Evolutionary conservation across 2,329 filamentous ascomycete species (phyloP), one percentile per base, ranked within the genome.

Genomic region (Xylariaceae sp.): DNA sequence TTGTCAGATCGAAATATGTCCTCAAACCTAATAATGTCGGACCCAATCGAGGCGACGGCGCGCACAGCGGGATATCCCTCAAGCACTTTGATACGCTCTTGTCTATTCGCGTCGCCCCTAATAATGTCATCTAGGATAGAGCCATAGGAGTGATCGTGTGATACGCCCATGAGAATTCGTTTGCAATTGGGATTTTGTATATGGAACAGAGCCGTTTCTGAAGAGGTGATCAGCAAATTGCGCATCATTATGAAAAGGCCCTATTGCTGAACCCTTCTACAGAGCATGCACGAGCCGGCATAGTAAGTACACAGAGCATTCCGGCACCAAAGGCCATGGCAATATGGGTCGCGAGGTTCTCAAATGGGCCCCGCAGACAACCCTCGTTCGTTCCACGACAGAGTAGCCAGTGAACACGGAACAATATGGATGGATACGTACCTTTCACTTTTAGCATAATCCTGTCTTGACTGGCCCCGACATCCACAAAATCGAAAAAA

Each of bases 401-500:
- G 32, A 47, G n/a, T 15, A 5, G 8, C 12, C 7, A 26, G 12
- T 10, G 10, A 34, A 13, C 7, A 26, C 10, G 10, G 30, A 47
- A 34, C 32, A 13, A 13, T 5, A 26, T 13, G 19, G 30, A 26
- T 13, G 44, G 32, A 34, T 46, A 40, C 47, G n/a, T 67, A 82
- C 81, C 81, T 74, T 76, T 78, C 59, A 86, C 79, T 67, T 86
- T 86, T 44, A 75, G 76, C 63, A 83, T 80, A 7, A 79, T 77
- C 47, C 78, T 73, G 61, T 84, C 80, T 65, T 83, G 83, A 42
- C 77, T 77, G 60, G 76, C 70, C 32, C 83, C 82, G 49, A 86
- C 76, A 63, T 86, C 82, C 53, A 85, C 72, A 70, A 85, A 86
- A 66, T 86, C 81, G 70, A 85, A 84, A 10, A 76, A 77, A 9